Percentiles rank a stretch among this genome's conserved stretches.
Conservation (phyloP, 805 yeast genomes). For the Saccharomycopsis amapae region DNA sequence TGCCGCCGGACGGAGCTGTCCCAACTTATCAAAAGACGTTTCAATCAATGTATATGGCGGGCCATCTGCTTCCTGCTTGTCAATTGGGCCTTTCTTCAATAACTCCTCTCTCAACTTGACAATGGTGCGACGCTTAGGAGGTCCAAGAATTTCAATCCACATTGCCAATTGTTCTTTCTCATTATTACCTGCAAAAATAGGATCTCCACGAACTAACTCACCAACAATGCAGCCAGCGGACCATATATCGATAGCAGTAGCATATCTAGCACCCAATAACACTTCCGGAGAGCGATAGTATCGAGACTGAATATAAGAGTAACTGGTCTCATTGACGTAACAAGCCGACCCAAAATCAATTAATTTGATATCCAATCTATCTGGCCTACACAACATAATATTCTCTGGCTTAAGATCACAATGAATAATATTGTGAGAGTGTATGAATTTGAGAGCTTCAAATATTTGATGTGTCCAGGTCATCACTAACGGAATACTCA, state of each 20-base stretch:
- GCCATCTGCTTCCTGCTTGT: slow-evolving; percentile 17
- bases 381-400: slow-evolving; percentile 47
- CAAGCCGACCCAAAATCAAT: slow-evolving; percentile 80
- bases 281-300: slow-evolving; percentile 79
- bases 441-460: slow-evolving; percentile 54
- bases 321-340: slow-evolving; percentile 54
- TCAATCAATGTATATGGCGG: slow-evolving; percentile 18
- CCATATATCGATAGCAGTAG: slow-evolving; percentile 88
- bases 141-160: slow-evolving; percentile 77
- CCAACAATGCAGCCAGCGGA: slow-evolving; percentile 84
- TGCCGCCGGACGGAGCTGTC: slow-evolving; percentile 8
- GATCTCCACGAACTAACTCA: slow-evolving; percentile 82
- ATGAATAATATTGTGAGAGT: slow-evolving; percentile 53
- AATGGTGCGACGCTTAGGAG: slow-evolving; percentile 48
- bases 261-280: slow-evolving; percentile 56
- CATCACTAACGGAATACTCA: slow-evolving; percentile 35
- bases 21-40: slow-evolving; percentile 14
- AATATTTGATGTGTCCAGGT: slow-evolving; percentile 49
- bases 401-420: slow-evolving; percentile 88
- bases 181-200: slow-evolving; percentile 76
- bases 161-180: slow-evolving; percentile 72
- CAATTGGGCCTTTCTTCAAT: slow-evolving; percentile 31
- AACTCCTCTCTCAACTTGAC: slow-evolving; percentile 34
- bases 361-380: slow-evolving; percentile 47
- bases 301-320: slow-evolving; percentile 78